Percentiles rank a stretch among this genome's conserved stretches.
Conservation (phyloP, 2,329 filamentous ascomycete species). For the Acrocalymma vagum region DNA sequence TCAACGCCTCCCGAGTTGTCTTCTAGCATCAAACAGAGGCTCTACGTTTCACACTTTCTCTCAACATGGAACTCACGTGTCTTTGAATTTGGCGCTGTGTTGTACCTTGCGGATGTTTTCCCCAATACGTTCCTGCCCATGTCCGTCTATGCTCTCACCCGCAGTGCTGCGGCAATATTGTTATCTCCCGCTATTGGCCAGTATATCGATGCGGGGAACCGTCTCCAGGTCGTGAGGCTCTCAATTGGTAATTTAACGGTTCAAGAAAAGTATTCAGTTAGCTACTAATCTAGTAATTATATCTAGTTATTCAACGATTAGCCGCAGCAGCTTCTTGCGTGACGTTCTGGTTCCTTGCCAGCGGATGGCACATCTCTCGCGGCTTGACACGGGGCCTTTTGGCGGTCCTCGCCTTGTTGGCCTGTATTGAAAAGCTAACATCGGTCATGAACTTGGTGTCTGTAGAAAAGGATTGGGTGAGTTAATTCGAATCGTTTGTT, state of each 20-base stretch:
- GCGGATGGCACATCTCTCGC: no score
- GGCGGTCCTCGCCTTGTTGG: constrained; percentile 58
- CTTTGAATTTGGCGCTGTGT: constrained; percentile 53
- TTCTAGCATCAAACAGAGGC: constrained; percentile 7
- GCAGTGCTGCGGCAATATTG: constrained; percentile 65
- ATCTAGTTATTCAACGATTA: no score
- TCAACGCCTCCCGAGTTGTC: no score
- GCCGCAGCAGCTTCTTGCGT: no score
- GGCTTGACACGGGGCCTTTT: no score
- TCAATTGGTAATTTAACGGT: constrained; percentile 28
- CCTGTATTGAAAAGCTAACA: constrained; percentile 71
- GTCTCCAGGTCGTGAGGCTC: constrained; percentile 38
- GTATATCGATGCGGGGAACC: constrained; percentile 61
- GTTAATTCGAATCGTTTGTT: no score
- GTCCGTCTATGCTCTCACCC: constrained; percentile 73
- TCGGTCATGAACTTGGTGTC: constrained; percentile 69
- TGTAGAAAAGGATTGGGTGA: constrained; percentile 75
- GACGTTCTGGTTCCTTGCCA: no score
- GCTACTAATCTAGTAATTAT: constrained; percentile 33
- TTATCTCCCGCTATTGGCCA: constrained; percentile 65
- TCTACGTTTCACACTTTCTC: constrained; percentile 52
- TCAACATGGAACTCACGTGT: constrained; percentile 52
- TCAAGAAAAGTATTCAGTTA: constrained; percentile 1
- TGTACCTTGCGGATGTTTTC: constrained; percentile 50
- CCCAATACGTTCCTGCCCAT: constrained; percentile 68